These are phyloP conservation scores for Papiliotrema nemorosa DNA, from an alignment of 1,284 basidiomycete genomes.

Conservation along the genomic window DNA sequence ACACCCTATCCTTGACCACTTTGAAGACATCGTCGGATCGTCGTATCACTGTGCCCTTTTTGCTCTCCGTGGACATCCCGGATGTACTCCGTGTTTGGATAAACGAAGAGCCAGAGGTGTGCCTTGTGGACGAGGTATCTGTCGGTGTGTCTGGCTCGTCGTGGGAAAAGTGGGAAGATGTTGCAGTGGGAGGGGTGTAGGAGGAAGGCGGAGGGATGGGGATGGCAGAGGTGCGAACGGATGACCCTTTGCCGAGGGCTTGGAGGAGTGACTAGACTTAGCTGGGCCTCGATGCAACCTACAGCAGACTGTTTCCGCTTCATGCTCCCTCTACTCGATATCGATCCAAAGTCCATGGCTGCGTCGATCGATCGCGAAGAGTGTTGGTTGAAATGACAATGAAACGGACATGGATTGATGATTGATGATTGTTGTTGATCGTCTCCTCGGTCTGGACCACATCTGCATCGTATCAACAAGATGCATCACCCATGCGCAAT, in stretches of 20 bases:
- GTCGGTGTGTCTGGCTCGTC: conserved; percentile 11
- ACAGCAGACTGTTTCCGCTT: conserved; percentile 27
- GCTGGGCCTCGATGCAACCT: conserved; percentile 1
- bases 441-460: no score
- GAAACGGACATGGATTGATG: no score
- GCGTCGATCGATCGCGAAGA: background rate
- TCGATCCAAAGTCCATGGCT: background rate
- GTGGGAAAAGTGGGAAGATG: conserved; percentile 10
- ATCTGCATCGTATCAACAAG: no score
- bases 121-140: conserved; percentile 9
- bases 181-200: conserved; percentile 10
- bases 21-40: conserved; percentile 39
- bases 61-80: no score
- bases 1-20: conserved; percentile 36
- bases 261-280: conserved; percentile 23
- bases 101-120: conserved; percentile 2
- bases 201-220: conserved; percentile 6
- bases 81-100: no score
- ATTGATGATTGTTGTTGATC: no score
- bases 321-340: conserved; percentile 24
- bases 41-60: conserved; percentile 9
- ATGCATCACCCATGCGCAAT: no score
- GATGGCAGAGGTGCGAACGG: conserved; percentile 5
- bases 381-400: no score
- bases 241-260: conserved; percentile 20